Conservation (phyloP, 345 rosid species). For the Hirschfeldia incana region DNA sequence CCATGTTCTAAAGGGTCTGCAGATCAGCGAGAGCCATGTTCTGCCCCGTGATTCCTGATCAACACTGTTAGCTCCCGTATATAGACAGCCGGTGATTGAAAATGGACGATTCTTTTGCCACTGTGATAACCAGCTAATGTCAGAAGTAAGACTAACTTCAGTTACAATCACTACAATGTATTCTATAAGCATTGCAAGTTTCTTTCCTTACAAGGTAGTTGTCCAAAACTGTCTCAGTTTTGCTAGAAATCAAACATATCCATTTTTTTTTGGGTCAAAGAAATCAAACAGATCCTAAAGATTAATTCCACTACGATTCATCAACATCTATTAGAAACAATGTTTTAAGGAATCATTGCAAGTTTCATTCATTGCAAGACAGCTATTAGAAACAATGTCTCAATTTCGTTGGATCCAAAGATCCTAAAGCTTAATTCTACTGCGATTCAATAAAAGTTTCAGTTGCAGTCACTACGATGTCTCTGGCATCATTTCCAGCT, state of each 20-base stretch:
- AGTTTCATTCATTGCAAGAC: background rate
- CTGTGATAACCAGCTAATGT: constrained; percentile 29
- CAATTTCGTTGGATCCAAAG: too few relatives aligned
- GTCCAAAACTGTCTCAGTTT: too few relatives aligned
- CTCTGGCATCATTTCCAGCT: background rate
- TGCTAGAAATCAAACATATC: too few relatives aligned
- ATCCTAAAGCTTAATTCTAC: background rate
- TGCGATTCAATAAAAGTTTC: background rate
- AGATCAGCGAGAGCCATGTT: constrained; percentile 75
- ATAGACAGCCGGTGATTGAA: constrained; percentile 76
- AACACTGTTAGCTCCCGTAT: constrained; percentile 79
- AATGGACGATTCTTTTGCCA: constrained; percentile 84
- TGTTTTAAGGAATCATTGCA: background rate
- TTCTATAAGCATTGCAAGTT: too few relatives aligned
- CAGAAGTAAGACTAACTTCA: background rate
- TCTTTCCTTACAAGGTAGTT: too few relatives aligned
- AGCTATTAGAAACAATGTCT: too few relatives aligned
- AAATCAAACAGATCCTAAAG: too few relatives aligned
- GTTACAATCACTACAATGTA: background rate
- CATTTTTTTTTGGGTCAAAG: too few relatives aligned
- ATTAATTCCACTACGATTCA: too few relatives aligned
- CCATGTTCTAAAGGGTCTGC: constrained; percentile 45
- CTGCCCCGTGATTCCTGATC: constrained; percentile 72
- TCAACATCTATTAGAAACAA: too few relatives aligned
- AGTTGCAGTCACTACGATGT: background rate